These are phyloP conservation scores for Colletotrichum sansevieriae DNA, from an alignment of 2,329 filamentous ascomycete species.

Conservation along the genomic window DNA sequence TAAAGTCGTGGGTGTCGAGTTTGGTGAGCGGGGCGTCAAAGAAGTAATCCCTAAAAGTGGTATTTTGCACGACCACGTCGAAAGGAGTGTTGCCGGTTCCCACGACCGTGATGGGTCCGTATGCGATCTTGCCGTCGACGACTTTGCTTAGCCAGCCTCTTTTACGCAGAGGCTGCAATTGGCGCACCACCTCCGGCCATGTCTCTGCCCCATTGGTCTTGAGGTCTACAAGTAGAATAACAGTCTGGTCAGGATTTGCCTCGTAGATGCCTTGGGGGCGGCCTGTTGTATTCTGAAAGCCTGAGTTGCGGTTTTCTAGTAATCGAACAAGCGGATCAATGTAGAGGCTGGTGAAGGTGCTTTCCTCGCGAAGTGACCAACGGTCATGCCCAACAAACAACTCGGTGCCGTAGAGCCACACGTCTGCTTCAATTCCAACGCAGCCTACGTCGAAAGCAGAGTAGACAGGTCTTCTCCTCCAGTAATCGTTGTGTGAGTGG, in stretches of 20 bases:
- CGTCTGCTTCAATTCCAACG: constrained; percentile 76
- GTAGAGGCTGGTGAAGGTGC: constrained; percentile 73
- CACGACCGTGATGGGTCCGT: constrained; percentile 75
- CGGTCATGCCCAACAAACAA: constrained; percentile 75
- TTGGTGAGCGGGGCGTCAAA: constrained; percentile 73
- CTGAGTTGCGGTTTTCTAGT: constrained; percentile 63
- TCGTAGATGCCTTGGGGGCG: constrained; percentile 66
- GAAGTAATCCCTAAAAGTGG: constrained; percentile 71
- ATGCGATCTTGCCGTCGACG: constrained; percentile 62
- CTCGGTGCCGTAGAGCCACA: constrained; percentile 69
- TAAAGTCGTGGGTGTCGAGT: constrained; percentile 55
- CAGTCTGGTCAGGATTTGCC: constrained; percentile 62
- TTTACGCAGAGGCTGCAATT: constrained; percentile 70
- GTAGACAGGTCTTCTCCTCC: constrained; percentile 72
- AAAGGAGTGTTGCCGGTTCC: constrained; percentile 76
- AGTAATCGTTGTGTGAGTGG: constrained; percentile 81
- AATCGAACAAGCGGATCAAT: constrained; percentile 73
- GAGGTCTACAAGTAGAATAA: constrained; percentile 77
- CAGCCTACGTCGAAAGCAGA: constrained; percentile 72
- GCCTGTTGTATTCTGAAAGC: constrained; percentile 58
- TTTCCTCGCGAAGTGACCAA: constrained; percentile 64
- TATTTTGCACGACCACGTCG: constrained; percentile 64
- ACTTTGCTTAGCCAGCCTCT: constrained; percentile 69
- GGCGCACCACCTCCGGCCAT: constrained; percentile 64
- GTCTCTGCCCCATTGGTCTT: constrained; percentile 69